A percentile compares a stretch with the other conserved stretches of the same genome.
Evolutionary conservation across 2,329 filamentous ascomycete species (phyloP).

Genomic region (Tolypocladium pustulatum): DNA sequence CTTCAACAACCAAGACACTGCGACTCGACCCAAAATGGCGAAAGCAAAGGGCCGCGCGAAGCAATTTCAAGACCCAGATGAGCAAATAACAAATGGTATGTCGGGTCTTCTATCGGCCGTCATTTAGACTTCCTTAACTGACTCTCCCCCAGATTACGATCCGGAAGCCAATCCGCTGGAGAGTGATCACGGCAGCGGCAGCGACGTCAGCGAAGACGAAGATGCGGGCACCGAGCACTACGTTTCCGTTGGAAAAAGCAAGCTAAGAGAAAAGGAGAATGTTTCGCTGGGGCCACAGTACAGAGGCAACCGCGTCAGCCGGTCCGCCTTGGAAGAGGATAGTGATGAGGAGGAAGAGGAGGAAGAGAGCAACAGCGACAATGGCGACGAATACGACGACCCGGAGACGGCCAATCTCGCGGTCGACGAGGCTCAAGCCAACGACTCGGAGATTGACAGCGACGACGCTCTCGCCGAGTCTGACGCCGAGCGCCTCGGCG

Average conservation of each 20-base stretch:
- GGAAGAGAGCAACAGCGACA: slow-evolving; percentile 29
- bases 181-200: slow-evolving; percentile 42
- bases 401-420: slow-evolving; percentile 45
- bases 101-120: background rate
- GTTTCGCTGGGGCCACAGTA: slow-evolving; percentile 69
- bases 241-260: slow-evolving; percentile 71
- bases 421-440: slow-evolving; percentile 35
- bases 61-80: slow-evolving; percentile 52
- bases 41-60: slow-evolving; percentile 43
- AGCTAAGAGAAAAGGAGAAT: slow-evolving; percentile 62
- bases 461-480: slow-evolving; percentile 69
- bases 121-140: background rate
- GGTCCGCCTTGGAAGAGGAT: slow-evolving; percentile 52
- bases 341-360: slow-evolving; percentile 42
- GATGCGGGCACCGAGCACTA: slow-evolving; percentile 78
- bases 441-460: slow-evolving; percentile 53
- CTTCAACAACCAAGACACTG: slow-evolving; percentile 2
- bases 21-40: slow-evolving; percentile 32
- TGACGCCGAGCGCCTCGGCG: slow-evolving; percentile 72
- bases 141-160: slow-evolving; percentile 56
- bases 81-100: slow-evolving; percentile 51
- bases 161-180: slow-evolving; percentile 58
- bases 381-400: slow-evolving; percentile 44
- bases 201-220: slow-evolving; percentile 36
- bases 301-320: slow-evolving; percentile 63